These are phyloP conservation scores for Penicillium freii DNA, from an alignment of 2,329 filamentous ascomycete genomes.

Conservation along the genomic window DNA sequence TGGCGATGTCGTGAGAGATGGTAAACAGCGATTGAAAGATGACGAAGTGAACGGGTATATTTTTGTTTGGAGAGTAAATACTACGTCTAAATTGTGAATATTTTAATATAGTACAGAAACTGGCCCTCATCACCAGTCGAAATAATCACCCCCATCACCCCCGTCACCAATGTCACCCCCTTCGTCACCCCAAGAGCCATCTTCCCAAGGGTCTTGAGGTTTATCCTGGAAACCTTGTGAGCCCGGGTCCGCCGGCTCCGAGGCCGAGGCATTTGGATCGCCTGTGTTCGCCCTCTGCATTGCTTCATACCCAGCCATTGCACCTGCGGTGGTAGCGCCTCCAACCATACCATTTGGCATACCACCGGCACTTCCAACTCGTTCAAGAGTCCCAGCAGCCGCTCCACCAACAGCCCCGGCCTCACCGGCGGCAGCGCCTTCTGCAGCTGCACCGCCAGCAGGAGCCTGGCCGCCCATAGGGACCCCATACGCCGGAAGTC, in stretches of 20 bases:
- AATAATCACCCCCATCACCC: conserved; percentile 26
- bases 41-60: not conserved
- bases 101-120: conserved; percentile 6
- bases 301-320: conserved; percentile 63
- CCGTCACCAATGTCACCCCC: conserved; percentile 12
- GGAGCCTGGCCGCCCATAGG: conserved; percentile 43
- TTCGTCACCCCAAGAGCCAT: conserved; percentile 18
- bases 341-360: conserved; percentile 42
- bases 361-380: conserved; percentile 44
- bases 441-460: conserved; percentile 41
- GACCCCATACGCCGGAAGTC: conserved; percentile 55
- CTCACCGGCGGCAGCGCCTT: conserved; percentile 41
- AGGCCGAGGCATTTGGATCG: conserved; percentile 18
- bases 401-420: conserved; percentile 39
- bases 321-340: conserved; percentile 54
- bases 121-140: conserved; percentile 27
- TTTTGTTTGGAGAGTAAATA: not conserved
- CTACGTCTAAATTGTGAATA: not conserved
- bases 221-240: conserved; percentile 24
- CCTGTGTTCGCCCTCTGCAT: conserved; percentile 54
- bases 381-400: conserved; percentile 31
- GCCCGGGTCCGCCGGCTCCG: conserved; percentile 6
- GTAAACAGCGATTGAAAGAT: not conserved
- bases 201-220: conserved; percentile 23
- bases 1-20: not conserved